A percentile compares a stretch with the other conserved stretches of the same genome.
phyloP scores from a whole-genome alignment of 768 basidiomycete genomes.

The Tricholoma sp. region DNA sequence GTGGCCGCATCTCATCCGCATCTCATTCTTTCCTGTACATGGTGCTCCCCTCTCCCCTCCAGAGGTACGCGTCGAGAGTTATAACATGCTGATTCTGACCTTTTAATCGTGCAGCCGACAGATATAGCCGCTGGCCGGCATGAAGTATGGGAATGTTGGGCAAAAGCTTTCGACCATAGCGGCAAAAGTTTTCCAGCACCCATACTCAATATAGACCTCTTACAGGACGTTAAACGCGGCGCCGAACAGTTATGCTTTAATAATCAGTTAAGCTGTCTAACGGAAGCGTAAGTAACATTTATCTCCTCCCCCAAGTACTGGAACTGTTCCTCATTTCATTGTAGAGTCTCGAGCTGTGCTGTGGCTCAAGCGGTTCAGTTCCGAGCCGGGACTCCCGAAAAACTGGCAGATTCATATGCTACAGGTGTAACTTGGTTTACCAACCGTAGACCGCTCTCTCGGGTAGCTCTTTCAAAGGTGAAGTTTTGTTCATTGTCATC shows the following conservation, averaged over 20 bases:
- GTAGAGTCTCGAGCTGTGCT: conserved; percentile 12
- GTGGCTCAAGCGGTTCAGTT: conserved; percentile 9
- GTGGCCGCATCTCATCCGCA: conserved; percentile 18
- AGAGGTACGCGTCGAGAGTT: conserved; percentile 17
- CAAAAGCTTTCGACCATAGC: conserved; percentile 16
- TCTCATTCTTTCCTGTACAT: conserved; percentile 17
- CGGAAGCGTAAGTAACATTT: conserved; percentile 11
- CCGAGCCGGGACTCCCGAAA: conserved; percentile 15
- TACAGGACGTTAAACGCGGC: conserved; percentile 14
- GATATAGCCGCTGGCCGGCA: conserved; percentile 14
- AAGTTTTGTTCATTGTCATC: not conserved
- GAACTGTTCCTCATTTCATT: not conserved
- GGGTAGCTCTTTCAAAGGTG: conserved; percentile 13
- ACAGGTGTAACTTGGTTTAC: conserved; percentile 17
- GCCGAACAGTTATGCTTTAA: conserved; percentile 17
- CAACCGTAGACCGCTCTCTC: conserved; percentile 10
- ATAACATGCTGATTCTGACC: not conserved
- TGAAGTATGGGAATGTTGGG: conserved; percentile 16
- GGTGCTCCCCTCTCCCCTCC: conserved; percentile 20
- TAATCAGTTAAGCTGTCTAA: conserved; percentile 9
- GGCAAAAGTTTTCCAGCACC: conserved; percentile 2
- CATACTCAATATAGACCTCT: conserved; percentile 3
- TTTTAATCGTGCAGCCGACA: conserved; percentile 10
- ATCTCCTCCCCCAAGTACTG: not conserved
- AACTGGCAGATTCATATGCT: conserved; percentile 10